A percentile compares a stretch with the other conserved stretches of the same genome.
These are phyloP conservation scores for Tricholoma bakamatsutake DNA, from an alignment of 768 basidiomycete genomes.

Conservation along the genomic window DNA sequence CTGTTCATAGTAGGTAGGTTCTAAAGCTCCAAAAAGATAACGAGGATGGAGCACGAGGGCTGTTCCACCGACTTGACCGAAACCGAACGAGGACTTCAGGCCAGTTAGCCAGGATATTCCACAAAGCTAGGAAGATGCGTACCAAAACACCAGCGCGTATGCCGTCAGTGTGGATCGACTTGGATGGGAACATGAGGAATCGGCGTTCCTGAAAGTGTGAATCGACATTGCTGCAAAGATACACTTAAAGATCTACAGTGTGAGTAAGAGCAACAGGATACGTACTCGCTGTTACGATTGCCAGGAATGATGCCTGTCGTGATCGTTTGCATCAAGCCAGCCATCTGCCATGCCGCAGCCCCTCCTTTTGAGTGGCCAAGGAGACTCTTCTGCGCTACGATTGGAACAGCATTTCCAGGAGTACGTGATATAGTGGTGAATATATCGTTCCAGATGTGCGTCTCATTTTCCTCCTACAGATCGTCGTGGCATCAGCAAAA, in stretches of 20 bases:
- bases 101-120: slow-evolving; percentile 4
- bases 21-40: slow-evolving; percentile 80
- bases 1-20: slow-evolving; percentile 69
- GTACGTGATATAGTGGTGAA: slow-evolving; percentile 86
- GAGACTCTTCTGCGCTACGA: slow-evolving; percentile 96
- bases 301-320: slow-evolving; percentile 86
- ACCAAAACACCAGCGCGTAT: slow-evolving; percentile 87
- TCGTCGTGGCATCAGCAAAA: slow-evolving; percentile 7
- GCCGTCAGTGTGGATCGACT: slow-evolving; percentile 90
- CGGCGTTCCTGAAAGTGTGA: slow-evolving; percentile 85
- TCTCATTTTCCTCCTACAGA: slow-evolving; percentile 90
- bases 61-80: slow-evolving; percentile 97
- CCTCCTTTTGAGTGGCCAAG: slow-evolving; percentile 98
- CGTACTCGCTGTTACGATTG: slow-evolving; percentile 94
- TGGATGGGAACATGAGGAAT: slow-evolving; percentile 96
- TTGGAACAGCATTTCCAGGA: slow-evolving; percentile 93
- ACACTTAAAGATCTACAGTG: not conserved
- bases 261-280: slow-evolving; percentile 12
- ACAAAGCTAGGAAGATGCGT: slow-evolving; percentile 15
- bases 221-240: slow-evolving; percentile 74
- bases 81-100: slow-evolving; percentile 85
- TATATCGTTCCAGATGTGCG: slow-evolving; percentile 93
- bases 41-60: slow-evolving; percentile 87
- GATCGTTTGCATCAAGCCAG: slow-evolving; percentile 84
- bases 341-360: slow-evolving; percentile 97